Conservation (phyloP, 2,329 filamentous ascomycete genomes). For the Amylocarpus encephaloides region DNA sequence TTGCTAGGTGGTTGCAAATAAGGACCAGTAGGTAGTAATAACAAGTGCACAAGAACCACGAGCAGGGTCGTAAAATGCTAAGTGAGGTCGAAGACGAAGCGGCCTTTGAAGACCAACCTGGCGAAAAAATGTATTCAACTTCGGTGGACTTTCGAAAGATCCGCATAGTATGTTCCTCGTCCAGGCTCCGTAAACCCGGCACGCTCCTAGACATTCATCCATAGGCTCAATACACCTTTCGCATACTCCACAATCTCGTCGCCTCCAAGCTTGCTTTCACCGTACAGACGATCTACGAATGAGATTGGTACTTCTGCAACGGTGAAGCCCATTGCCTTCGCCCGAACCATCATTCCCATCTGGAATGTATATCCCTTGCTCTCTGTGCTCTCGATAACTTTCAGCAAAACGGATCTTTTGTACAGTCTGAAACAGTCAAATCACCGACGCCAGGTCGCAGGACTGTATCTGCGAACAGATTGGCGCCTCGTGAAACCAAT, state of each 20-base stretch:
- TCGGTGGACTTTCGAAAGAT: neutral
- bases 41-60: too few species aligned
- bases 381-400: slow-evolving; percentile 84
- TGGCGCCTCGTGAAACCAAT: slow-evolving; percentile 78
- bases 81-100: too few species aligned
- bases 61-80: too few species aligned
- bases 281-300: slow-evolving; percentile 93
- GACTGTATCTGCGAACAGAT: slow-evolving; percentile 90
- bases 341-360: slow-evolving; percentile 99
- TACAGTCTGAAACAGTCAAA: slow-evolving; percentile 84
- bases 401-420: slow-evolving; percentile 82
- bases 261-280: slow-evolving; percentile 88
- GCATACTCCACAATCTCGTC: slow-evolving; percentile 96
- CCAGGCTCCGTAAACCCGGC: neutral
- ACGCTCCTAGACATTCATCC: slow-evolving; percentile 61
- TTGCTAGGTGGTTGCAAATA: too few species aligned
- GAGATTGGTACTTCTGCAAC: slow-evolving; percentile 94
- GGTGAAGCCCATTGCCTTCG: slow-evolving; percentile 90
- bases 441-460: slow-evolving; percentile 89
- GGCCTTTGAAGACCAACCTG: too few species aligned
- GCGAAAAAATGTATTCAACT: neutral
- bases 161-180: neutral
- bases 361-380: slow-evolving; percentile 98
- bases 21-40: too few species aligned
- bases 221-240: slow-evolving; percentile 73